Conservation (phyloP, 169 alveolate species). For the Eimeria tenella region DNA sequence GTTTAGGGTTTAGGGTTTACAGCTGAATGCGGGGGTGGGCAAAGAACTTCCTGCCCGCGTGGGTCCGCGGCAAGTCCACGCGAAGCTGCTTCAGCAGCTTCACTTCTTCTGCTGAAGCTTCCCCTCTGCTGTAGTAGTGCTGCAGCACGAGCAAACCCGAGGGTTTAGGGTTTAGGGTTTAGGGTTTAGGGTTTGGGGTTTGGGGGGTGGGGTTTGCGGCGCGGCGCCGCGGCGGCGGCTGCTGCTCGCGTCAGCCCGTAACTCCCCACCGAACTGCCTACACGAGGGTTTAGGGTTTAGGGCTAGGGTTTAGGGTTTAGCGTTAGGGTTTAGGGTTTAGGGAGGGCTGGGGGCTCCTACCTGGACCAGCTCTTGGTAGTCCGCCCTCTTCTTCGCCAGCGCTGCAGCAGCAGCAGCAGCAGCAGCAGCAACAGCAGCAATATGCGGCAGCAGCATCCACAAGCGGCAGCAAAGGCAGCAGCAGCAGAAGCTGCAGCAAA, state of each 20-base stretch:
- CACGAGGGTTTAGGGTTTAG: no score
- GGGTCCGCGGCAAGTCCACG: conserved; percentile 69
- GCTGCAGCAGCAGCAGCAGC: conserved; percentile 63
- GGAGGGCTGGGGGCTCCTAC: no score
- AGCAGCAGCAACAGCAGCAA: background rate
- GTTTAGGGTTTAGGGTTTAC: conserved; percentile 40
- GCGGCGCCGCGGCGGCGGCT: no score
- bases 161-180: conserved; percentile 23
- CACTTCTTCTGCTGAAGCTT: conserved; percentile 28
- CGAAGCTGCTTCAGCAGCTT: conserved; percentile 67
- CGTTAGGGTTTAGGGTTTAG: no score
- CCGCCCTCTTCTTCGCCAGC: conserved; percentile 64
- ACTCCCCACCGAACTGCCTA: no score
- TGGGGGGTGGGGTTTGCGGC: no score
- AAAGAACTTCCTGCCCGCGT: conserved; percentile 63
- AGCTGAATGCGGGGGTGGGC: conserved; percentile 57
- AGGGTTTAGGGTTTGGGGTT: conserved; percentile 33
- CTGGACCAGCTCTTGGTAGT: conserved; percentile 61
- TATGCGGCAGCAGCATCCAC: no score
- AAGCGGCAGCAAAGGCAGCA: no score
- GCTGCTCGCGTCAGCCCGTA: no score
- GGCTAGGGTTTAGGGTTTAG: no score
- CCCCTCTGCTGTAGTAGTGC: conserved; percentile 58
- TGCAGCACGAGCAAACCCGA: background rate
- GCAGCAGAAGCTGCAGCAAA: no score